phyloP scores from a whole-genome alignment of 1,139 yeast species.

The Diutina sp. region DNA sequence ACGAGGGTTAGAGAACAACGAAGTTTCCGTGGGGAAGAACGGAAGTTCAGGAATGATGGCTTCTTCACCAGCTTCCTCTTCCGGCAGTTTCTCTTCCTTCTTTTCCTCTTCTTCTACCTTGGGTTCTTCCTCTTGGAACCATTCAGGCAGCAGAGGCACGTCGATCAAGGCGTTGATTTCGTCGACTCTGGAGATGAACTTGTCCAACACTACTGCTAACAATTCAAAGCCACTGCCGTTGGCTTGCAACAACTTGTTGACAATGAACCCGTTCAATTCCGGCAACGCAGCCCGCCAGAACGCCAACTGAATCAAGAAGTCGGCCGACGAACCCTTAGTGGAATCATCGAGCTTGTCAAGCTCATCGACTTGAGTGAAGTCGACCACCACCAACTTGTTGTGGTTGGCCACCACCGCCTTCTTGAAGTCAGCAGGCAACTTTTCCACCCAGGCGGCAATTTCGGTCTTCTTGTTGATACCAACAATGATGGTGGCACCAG shows the following conservation, averaged over 20 bases:
- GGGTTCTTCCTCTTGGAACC: conserved; percentile 17
- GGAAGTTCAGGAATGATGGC: conserved; percentile 21
- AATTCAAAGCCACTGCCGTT: conserved; percentile 76
- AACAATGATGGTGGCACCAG: conserved; percentile 44
- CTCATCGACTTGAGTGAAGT: conserved; percentile 47
- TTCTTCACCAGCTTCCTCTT: conserved; percentile 12
- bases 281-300: conserved; percentile 70
- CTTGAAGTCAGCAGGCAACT: conserved; percentile 42
- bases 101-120: conserved; percentile 7
- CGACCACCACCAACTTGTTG: conserved; percentile 40
- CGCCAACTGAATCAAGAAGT: conserved; percentile 66
- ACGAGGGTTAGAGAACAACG: conserved; percentile 50
- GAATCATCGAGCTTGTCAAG: conserved; percentile 34
- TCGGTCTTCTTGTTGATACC: conserved; percentile 24
- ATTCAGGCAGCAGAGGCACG: conserved; percentile 29
- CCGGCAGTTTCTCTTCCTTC: conserved; percentile 9
- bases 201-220: conserved; percentile 70
- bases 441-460: conserved; percentile 27
- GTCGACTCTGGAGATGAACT: conserved; percentile 42
- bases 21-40: conserved; percentile 43
- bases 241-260: conserved; percentile 69
- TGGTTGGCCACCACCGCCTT: conserved; percentile 41
- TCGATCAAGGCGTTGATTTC: conserved; percentile 34
- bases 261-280: conserved; percentile 50
- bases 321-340: conserved; percentile 65